These are phyloP conservation scores for Picea mariana DNA, from an alignment of 83 land plant genomes.

Conservation along the genomic window DNA sequence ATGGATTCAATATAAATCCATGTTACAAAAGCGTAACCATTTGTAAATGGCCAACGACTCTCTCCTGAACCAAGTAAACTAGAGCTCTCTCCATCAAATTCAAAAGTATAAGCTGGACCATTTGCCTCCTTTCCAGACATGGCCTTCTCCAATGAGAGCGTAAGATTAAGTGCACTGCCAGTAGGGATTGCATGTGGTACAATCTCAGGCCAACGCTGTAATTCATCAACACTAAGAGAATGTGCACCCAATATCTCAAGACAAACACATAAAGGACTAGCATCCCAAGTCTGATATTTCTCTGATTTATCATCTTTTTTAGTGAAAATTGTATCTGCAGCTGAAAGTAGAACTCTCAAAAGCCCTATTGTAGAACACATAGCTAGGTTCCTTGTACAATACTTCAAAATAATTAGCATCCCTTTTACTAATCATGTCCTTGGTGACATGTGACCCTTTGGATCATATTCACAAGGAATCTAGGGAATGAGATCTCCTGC, in stretches of 20 bases:
- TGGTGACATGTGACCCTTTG: constrained; percentile 47
- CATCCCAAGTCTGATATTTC: constrained; percentile 56
- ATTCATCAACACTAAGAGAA: constrained; percentile 70
- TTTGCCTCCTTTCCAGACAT: constrained; percentile 75
- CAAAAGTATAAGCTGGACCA: constrained; percentile 93
- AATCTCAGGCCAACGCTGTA: constrained; percentile 72
- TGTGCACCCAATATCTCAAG: constrained; percentile 80
- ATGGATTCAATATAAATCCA: constrained; percentile 98
- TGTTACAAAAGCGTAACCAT: constrained; percentile 97
- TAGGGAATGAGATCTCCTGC: constrained; percentile 88
- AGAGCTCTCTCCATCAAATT: constrained; percentile 99
- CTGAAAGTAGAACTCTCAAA: constrained; percentile 59
- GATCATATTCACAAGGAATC: constrained; percentile 64
- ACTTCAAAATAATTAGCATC: constrained; percentile 59
- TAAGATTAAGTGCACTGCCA: constrained; percentile 58
- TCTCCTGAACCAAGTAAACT: constrained; percentile 97
- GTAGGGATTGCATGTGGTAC: constrained; percentile 50
- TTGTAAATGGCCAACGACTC: constrained; percentile 91
- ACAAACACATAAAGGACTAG: constrained; percentile 59
- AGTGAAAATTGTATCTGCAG: constrained; percentile 70
- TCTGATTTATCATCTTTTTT: constrained; percentile 30
- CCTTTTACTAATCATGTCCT: constrained; percentile 88
- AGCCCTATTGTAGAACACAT: constrained; percentile 93
- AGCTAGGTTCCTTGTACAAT: constrained; percentile 90
- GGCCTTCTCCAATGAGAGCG: constrained; percentile 83